These are phyloP conservation scores for Nothophoma quercina DNA, from an alignment of 2,329 filamentous ascomycete species.

Conservation along the genomic window DNA sequence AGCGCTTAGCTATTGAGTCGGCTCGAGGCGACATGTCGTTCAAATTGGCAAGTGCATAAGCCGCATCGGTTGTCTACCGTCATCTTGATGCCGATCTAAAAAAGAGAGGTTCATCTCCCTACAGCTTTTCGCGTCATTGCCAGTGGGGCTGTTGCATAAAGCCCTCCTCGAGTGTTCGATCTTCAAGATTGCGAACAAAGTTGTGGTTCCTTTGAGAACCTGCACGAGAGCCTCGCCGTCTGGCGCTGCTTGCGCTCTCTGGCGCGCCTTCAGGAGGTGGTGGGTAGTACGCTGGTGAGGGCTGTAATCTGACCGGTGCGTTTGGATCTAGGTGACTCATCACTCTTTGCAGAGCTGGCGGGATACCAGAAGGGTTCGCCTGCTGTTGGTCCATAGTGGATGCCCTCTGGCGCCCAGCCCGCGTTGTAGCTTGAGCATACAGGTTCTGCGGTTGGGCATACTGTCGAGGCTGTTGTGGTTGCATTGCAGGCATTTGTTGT, in stretches of 20 bases:
- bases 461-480: conserved; percentile 46
- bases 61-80: not conserved
- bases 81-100: conserved; percentile 9
- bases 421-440: conserved; percentile 76
- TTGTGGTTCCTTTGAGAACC: conserved; percentile 74
- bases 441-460: conserved; percentile 72
- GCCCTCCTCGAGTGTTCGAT: conserved; percentile 91
- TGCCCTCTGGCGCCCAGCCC: conserved; percentile 83
- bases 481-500: conserved; percentile 64
- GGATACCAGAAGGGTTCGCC: conserved; percentile 89
- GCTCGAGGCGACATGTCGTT: conserved; percentile 22
- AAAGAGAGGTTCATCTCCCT: not conserved
- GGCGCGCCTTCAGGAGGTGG: conserved; percentile 85
- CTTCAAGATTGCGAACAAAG: conserved; percentile 94
- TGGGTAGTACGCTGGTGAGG: conserved; percentile 96
- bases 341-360: conserved; percentile 89
- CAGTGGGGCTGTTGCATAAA: conserved; percentile 79
- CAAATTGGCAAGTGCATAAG: not conserved
- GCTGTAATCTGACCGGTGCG: conserved; percentile 90
- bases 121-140: conserved; percentile 56
- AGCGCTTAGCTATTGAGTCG: not conserved
- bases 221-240: conserved; percentile 78
- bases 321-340: conserved; percentile 95
- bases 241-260: conserved; percentile 69
- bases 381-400: conserved; percentile 97